Evolutionary conservation across 1,139 yeast species (phyloP).

Genomic region (Geotrichum australiense): DNA sequence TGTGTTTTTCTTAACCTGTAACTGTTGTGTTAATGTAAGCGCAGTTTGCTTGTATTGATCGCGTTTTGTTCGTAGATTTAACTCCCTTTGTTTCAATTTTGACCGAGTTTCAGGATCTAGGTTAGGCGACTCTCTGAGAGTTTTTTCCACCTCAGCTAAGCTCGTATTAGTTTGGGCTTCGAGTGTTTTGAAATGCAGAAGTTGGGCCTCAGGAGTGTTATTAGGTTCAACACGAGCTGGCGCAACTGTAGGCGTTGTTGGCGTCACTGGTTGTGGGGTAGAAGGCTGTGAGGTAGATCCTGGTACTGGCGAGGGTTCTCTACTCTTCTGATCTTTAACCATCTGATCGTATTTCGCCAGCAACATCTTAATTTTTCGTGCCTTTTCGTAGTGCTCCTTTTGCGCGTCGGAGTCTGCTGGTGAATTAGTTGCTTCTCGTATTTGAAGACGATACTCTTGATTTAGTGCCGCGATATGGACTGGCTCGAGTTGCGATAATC

Average conservation of each 20-base stretch:
- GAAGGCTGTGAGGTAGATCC: slow-evolving; percentile 6
- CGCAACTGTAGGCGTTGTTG: neutral
- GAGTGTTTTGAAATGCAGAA: slow-evolving; percentile 11
- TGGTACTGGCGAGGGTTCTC: neutral
- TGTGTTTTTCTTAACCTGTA: slow-evolving; percentile 22
- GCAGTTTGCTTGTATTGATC: slow-evolving; percentile 26
- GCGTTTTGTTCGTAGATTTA: slow-evolving; percentile 23
- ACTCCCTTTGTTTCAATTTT: slow-evolving; percentile 24
- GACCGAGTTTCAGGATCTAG: slow-evolving; percentile 22
- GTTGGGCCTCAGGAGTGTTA: slow-evolving; percentile 10
- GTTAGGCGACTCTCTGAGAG: slow-evolving; percentile 23
- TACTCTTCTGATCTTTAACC: slow-evolving; percentile 12
- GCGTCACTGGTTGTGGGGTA: slow-evolving; percentile 3
- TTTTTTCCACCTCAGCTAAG: slow-evolving; percentile 22
- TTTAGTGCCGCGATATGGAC: slow-evolving; percentile 18
- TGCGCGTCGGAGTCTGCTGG: slow-evolving; percentile 12
- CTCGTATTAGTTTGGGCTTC: slow-evolving; percentile 19
- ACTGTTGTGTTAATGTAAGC: slow-evolving; percentile 28
- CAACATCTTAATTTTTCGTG: slow-evolving; percentile 15
- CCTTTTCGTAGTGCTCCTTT: slow-evolving; percentile 17
- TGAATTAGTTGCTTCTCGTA: slow-evolving; percentile 14
- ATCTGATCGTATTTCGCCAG: slow-evolving; percentile 16
- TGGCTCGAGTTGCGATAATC: slow-evolving; percentile 17
- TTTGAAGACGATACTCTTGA: slow-evolving; percentile 18
- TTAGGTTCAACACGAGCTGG: slow-evolving; percentile 8